Base-by-base conservation (phyloP, 371 early-diverging fungal genomes). In the Mucor lusitanicus region DNA sequence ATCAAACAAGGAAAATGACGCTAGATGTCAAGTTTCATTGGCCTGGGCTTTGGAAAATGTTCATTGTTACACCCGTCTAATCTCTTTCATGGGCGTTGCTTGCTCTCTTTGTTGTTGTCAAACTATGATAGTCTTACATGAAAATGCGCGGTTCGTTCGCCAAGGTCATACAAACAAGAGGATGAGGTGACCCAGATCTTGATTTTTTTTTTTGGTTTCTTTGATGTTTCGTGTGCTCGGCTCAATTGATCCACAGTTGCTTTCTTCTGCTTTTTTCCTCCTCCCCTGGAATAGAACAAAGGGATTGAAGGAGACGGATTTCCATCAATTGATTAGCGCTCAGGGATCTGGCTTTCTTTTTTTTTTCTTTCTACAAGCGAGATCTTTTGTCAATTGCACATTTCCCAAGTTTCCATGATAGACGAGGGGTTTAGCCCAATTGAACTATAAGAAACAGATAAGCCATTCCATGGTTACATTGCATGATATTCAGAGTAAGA, bases 11-110 rank as follows among this genome's bases (percentile, higher is more conserved):
- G 53, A 13, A 53, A 53, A 53, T 53, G 53, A 53, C 53, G 53
- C 53, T 53, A 53, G 27, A 53, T 53, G 25, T 53, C 53, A 53
- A 53, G 53, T 53, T 53, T 25, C 53, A 53, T 53, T 27, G 53
- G 53, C 53, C 27, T 53, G 27, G 27, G 25, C 5, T 0, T 40
- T 40, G 40, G 40, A 23, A n/a, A 48, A 48, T 23, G n/a, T 3
- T n/a, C 48, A 48, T 53, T 53, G 53, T 53, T 53, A 53, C 53
- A 53, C 53, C 53, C 23, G 25, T 27, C 53, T 53, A 53, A 21
- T 21, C 3, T 48, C 25, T 27, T 27, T 25, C 12, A 53, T 25
- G 27, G 53, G 50, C 50, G 50, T 13, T 25, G 33, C 33, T 33
- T 33, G 50, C 50, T 0, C 27, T 53, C 27, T 53, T 40, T 40